Evolutionary conservation across 805 yeast species (phyloP).

Genomic region (Ogataea glucozyma): DNA sequence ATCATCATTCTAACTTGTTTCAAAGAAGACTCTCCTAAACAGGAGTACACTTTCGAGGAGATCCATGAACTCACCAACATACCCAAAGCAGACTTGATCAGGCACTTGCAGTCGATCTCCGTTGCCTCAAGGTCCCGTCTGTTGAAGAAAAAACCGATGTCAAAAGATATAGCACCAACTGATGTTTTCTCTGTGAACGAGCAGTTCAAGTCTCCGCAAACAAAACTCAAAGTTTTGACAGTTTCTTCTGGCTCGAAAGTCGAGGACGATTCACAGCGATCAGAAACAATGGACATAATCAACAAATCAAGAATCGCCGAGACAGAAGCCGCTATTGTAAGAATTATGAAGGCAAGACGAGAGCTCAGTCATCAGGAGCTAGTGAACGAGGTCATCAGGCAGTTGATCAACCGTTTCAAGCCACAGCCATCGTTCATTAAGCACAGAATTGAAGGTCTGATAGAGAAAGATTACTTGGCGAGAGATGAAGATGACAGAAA

Average conservation of each 20-base stretch:
- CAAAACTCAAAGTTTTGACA: conserved; percentile 73
- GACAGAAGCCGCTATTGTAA: conserved; percentile 82
- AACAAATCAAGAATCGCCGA: conserved; percentile 65
- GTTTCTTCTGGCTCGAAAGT: conserved; percentile 49
- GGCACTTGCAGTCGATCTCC: conserved; percentile 81
- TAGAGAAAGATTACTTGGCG: conserved; percentile 80
- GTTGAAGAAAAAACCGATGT: conserved; percentile 72
- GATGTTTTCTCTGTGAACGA: conserved; percentile 72
- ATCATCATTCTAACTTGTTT: conserved; percentile 68
- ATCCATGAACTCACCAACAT: conserved; percentile 67
- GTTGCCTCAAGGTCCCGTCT: conserved; percentile 80
- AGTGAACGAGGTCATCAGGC: conserved; percentile 62
- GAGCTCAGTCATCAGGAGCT: conserved; percentile 62
- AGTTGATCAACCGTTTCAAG: conserved; percentile 60
- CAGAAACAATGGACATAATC: conserved; percentile 55
- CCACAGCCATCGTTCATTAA: conserved; percentile 71
- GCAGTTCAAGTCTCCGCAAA: conserved; percentile 64
- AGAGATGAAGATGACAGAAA: conserved; percentile 63
- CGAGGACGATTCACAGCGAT: conserved; percentile 56
- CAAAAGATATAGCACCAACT: conserved; percentile 61
- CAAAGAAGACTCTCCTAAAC: conserved; percentile 47
- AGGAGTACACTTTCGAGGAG: conserved; percentile 57
- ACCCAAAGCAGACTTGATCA: conserved; percentile 67
- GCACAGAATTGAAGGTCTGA: conserved; percentile 67
- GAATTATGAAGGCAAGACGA: conserved; percentile 81